Base-by-base conservation (phyloP, 768 basidiomycete species). In the Rhodotorula kratochvilovae region DNA sequence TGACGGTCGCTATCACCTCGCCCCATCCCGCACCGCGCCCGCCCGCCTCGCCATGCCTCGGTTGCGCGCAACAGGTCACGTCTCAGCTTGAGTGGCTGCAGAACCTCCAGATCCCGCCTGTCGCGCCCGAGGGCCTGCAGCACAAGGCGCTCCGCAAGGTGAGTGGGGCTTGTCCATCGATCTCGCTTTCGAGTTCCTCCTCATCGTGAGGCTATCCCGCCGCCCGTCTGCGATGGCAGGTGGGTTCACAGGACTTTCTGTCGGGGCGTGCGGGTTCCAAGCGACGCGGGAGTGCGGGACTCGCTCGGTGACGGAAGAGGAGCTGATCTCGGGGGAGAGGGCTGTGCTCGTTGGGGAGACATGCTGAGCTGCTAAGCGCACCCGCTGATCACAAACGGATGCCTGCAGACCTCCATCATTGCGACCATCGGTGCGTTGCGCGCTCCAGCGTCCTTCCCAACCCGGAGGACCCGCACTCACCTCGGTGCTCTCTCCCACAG, bases 341-440 rank as follows among this genome's bases (percentile, higher is more conserved):
- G 15, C 23, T 15, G n/a, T 17, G 5, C 63, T 12, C 17, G 31
- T 13, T 5, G 11, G 0, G 7, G 13, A 2, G 35, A 1, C 16
- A 8, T 12, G 7, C 8, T n/a, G 35, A 8, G n/a, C n/a, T n/a
- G n/a, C n/a, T n/a, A n/a, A n/a, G n/a, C n/a, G n/a, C n/a, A 12
- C 12, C 7, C n/a, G 21, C 64, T 65, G 55, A 65, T 43, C 5
- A 5, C 21, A 0, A 29, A 23, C 21, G 1, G 17, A 19, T 7
- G 50, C 15, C 4, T 13, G 6, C 70, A 99, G 96, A 96, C 93
- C 23, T 85, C 90, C 70, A 98, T 99, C 83, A 98, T 99, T 81
- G 95, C 94, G 70, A 99, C 96, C 76, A 99, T 99, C 79, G 96
- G 95, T 90, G 67, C 61, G n/a, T n/a, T n/a, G n/a, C n/a, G n/a